Percentiles rank a stretch among this genome's conserved stretches.
These are phyloP conservation scores for Microcera coccophila DNA, from an alignment of 2,329 filamentous ascomycete genomes.

Conservation along the genomic window DNA sequence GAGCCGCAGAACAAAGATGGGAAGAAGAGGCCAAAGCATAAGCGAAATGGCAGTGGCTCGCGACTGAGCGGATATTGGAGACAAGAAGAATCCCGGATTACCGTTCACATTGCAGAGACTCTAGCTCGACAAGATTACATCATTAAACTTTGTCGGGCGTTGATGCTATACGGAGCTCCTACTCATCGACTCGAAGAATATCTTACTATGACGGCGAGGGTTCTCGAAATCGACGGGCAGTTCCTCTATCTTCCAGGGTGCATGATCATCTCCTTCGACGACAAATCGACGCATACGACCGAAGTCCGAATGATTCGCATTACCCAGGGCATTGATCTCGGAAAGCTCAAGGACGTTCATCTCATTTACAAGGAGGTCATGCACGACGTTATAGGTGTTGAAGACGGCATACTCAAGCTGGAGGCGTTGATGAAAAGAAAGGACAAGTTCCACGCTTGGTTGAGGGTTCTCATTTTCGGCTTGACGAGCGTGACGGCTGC, in stretches of 20 bases:
- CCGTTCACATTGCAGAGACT: constrained; percentile 58
- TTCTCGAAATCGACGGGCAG: constrained; percentile 80
- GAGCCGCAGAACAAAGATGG: constrained; percentile 16
- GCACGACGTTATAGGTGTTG: constrained; percentile 55
- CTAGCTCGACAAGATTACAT: constrained; percentile 78
- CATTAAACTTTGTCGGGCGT: constrained; percentile 73
- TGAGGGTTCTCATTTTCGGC: constrained; percentile 63
- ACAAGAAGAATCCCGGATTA: constrained; percentile 45
- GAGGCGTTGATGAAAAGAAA: constrained; percentile 52
- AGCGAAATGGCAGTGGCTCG: constrained; percentile 35
- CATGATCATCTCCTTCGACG: constrained; percentile 90
- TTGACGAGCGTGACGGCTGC: constrained; percentile 68
- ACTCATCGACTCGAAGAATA: constrained; percentile 89
- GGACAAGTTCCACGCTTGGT: constrained; percentile 50
- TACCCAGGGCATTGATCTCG: constrained; percentile 56
- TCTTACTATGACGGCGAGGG: constrained; percentile 77
- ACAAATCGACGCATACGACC: constrained; percentile 60
- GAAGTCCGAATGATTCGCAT: constrained; percentile 63
- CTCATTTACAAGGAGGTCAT: constrained; percentile 63
- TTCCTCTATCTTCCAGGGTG: constrained; percentile 87
- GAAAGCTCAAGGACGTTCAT: constrained; percentile 58
- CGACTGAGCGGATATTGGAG: constrained; percentile 38
- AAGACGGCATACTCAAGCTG: constrained; percentile 53
- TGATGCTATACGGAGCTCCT: constrained; percentile 86
- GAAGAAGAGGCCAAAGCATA: constrained; percentile 36